Base-by-base conservation (phyloP, 1,284 basidiomycete species). In the Pisolithus thermaeus region DNA sequence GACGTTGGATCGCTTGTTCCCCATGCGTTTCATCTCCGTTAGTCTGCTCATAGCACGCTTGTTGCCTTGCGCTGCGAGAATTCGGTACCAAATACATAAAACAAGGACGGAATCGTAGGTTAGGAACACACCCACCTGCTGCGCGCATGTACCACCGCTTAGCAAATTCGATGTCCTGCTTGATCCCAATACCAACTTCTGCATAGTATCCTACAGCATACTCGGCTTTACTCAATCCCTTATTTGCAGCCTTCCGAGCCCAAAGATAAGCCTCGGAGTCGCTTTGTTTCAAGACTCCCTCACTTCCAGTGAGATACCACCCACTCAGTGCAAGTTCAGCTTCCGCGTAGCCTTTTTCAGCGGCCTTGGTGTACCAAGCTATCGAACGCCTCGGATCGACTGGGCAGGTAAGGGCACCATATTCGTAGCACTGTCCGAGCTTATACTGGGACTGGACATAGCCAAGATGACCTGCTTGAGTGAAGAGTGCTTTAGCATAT, bases 121-220 rank as follows among this genome's bases (percentile, higher is more conserved):
- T 56, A 45, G 32, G 55, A 30, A 56, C 51, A 39, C 36, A 79
- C 88, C 55, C 60, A 96, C 92, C 92, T 57, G 94, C 92, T 45
- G 94, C 92, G 41, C 97, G 84, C 91, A 97, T 96, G 70, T 99
- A 99, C 95, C 96, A 99, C 61, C 91, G 79, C 72, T 97, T 98
- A 18, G 97, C 94, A 67, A 96, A 89, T 57, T 98, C 97, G 42
- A 94, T 70, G 63, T 99, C 95, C 62, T 92, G 89, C 72, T 94
- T 94, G 63, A 97, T 90, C 23, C 97, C 97, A 61, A 99, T 99
- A 4, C 96, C 97, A 23, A 97, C 90, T 69, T 99, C 97, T 0
- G 91, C 89, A 69, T 99, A 99, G 70, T 99, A 95, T 39, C 93
- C 94, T 16, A 97, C 93, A 5, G 94, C 94, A 71, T 97, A 97